Evolutionary conservation across 2,329 filamentous ascomycete species (phyloP), one percentile per base, ranked within the genome.

Genomic region (Aureobasidium pullulans): DNA sequence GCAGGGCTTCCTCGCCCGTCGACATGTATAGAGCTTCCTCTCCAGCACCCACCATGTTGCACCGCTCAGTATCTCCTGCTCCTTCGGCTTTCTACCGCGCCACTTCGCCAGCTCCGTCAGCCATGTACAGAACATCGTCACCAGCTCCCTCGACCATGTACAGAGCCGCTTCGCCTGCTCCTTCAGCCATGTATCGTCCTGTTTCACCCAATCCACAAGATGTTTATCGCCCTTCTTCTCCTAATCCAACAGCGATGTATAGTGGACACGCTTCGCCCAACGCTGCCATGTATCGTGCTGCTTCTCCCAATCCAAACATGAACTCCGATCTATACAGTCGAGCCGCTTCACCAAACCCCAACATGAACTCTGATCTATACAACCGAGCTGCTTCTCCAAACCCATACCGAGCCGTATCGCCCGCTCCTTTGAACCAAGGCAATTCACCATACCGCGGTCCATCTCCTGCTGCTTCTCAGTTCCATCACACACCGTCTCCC

Each of bases 31-130:
- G 67, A 42, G 64, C 65, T 32, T 63, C 67, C 23, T 64, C 64
- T 57, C 67, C 67, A 7, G 59, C 61, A 16, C 61, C 61, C 19
- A 60, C 56, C 37, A 32, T 42, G 47, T 60, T 57, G 9, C 54
- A 62, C 32, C 71, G 71, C 57, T 71, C 74, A 34, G 69, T 74
- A 4, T 76, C 76, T 6, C 71, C 71, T 29, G 69, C 68, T 40
- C 76, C 76, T 7, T 70, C 72, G 23, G 39, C 73, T 52, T 62
- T 69, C 53, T 64, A 70, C 64, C 64, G 69, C 15, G 23, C 57
- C 23, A 49, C 61, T 16, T 62, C 60, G 11, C 60, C 60, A 11
- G 57, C 57, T 29, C 60, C 60, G 50, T 65, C 64, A 29, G 40
- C 66, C 19, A 59, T 58, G 23, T 68, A 65, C 46, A 66, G 66